Base-by-base conservation (phyloP, 352 stramenopile species). In the Globisporangium irregulare region DNA sequence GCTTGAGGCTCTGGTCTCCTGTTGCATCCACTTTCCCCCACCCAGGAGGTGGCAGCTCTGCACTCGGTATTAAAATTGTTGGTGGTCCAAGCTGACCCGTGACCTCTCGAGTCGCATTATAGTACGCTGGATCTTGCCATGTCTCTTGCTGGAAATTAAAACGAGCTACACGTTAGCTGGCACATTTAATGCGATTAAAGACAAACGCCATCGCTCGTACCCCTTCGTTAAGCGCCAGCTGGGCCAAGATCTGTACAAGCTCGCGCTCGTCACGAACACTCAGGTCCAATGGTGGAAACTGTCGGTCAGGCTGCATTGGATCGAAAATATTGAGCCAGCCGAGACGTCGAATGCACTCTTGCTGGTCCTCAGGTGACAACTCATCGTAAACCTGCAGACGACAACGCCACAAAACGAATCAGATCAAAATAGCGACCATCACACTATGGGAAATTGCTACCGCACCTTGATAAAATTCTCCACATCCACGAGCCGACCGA, bases 301-400 rank as follows among this genome's bases (percentile, higher is more conserved):
- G 76, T 8, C 87, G 78, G 63, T 97, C 88, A 1, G 85, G 82
- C 34, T 91, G 78, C n/a, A 80, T 56, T 2, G 89, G 86, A 60
- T 97, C 91, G 27, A 94, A 76, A 3, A 93, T 78, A 46, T 96
- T 96, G 41, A 97, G 86, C 87, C 87, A 97, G 0, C 90, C 90
- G 14, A 97, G 72, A 2, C 82, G 74, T 9, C 76, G 78, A 1
- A 89, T 71, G 38, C 89, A 82, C 62, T 90, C 84, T 1, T 68
- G 59, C 72, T 92, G 84, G 36, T 93, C 86, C 9, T 86, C 73
- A 3, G 46, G 22, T 8, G 75, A 81, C 3, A 97, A 61, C 2
- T 8, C 50, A 27, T 87, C 80, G 25, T 82, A 80, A 3, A 90
- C 84, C 82, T 90, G 41, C 4, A 38, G 29, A 18, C 51, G 18